Conservation (phyloP, 352 stramenopile genomes). For the Pythium sp. region DNA sequence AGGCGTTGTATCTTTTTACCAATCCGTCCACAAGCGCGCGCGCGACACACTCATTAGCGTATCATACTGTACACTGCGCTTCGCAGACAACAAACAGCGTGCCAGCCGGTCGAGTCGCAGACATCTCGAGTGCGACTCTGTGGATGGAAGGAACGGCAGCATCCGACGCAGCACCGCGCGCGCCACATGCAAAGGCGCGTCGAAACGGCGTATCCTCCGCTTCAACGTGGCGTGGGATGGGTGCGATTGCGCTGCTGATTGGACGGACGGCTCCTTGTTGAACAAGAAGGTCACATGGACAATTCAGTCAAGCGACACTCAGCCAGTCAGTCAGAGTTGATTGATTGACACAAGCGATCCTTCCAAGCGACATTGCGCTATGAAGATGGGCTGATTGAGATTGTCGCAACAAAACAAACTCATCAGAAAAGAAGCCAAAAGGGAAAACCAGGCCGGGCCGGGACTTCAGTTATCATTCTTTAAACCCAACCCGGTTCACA, state of each 20-base stretch:
- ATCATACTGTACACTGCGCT: not conserved
- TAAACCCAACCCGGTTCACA: not conserved
- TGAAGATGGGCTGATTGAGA: not conserved
- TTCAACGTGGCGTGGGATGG: constrained; percentile 1
- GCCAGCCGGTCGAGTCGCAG: not conserved
- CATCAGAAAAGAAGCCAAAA: not conserved
- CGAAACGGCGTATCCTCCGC: not conserved
- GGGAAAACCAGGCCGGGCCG: too few relatives aligned
- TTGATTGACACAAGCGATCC: too few relatives aligned
- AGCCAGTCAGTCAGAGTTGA: too few relatives aligned
- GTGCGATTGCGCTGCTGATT: not conserved
- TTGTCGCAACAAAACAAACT: not conserved
- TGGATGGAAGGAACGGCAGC: too few relatives aligned
- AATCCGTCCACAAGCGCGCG: not conserved
- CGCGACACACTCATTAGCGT: not conserved
- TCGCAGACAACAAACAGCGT: not conserved
- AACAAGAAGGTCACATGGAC: not conserved
- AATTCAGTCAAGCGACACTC: not conserved
- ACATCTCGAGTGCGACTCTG: not conserved
- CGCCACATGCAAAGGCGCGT: not conserved
- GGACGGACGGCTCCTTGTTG: not conserved
- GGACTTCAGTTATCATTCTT: too few relatives aligned
- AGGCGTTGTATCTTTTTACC: not conserved
- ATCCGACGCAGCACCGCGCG: not conserved
- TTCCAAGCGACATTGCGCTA: not conserved